Evolutionary conservation across 768 basidiomycete species (phyloP).

Genomic region (Exsudoporus frostii): DNA sequence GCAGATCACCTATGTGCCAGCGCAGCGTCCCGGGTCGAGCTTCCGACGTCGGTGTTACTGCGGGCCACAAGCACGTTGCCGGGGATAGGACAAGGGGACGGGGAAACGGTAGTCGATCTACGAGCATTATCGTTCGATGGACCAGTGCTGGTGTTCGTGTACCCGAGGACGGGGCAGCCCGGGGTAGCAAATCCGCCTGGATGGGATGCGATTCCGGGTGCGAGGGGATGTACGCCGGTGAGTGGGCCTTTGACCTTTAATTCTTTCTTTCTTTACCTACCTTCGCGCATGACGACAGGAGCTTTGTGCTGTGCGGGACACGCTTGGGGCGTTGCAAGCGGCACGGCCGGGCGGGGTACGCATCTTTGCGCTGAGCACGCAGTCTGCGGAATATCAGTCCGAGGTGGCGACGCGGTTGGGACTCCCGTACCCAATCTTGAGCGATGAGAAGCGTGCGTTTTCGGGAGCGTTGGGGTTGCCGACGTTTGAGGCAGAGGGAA

Average conservation of each 20-base stretch:
- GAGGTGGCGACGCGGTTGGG: slow-evolving; percentile 16
- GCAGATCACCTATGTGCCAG: slow-evolving; percentile 11
- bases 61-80: not conserved
- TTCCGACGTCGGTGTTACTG: slow-evolving; percentile 8
- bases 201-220: slow-evolving; percentile 25
- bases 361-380: slow-evolving; percentile 23
- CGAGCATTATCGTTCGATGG: slow-evolving; percentile 10
- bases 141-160: slow-evolving; percentile 23
- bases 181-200: slow-evolving; percentile 9
- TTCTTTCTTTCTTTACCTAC: too few relatives aligned
- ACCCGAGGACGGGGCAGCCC: slow-evolving; percentile 20
- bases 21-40: not conserved
- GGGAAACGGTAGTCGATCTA: slow-evolving; percentile 7
- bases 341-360: not conserved
- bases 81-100: not conserved
- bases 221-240: slow-evolving; percentile 25
- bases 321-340: slow-evolving; percentile 1
- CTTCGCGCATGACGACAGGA: too few relatives aligned
- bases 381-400: slow-evolving; percentile 14
- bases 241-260: not conserved
- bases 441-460: slow-evolving; percentile 12
- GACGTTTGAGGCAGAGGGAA: slow-evolving; percentile 16
- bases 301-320: slow-evolving; percentile 17
- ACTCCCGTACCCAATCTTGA: slow-evolving; percentile 21
- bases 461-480: slow-evolving; percentile 14